Conservation (phyloP, 768 basidiomycete species). For the Naganishia vishniacii region DNA sequence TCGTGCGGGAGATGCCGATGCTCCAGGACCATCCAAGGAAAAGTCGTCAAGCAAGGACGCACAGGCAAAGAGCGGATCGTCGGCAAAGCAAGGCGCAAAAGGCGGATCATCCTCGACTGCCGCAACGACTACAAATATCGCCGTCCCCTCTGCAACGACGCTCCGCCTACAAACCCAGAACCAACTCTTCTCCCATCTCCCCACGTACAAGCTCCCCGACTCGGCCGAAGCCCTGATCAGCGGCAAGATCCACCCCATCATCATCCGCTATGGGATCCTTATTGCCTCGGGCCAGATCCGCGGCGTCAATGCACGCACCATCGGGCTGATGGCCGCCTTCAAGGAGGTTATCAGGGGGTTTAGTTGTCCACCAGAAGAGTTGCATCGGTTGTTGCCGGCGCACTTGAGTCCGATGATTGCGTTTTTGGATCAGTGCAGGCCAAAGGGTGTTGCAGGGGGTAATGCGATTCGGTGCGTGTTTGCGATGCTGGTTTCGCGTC, state of each 20-base stretch:
- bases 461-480: conserved; percentile 47
- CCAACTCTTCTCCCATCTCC: conserved; percentile 45
- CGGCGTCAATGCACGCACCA: conserved; percentile 91
- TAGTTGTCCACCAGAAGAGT: conserved; percentile 9
- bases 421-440: conserved; percentile 39
- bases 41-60: not conserved
- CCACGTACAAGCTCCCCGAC: conserved; percentile 30
- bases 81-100: conserved; percentile 5
- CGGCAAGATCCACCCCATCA: conserved; percentile 73
- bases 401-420: conserved; percentile 40
- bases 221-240: conserved; percentile 26
- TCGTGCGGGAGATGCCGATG: conserved; percentile 26
- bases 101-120: not conserved
- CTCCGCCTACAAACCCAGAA: conserved; percentile 30
- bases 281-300: conserved; percentile 88
- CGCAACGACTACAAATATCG: not conserved
- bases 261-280: conserved; percentile 77
- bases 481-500: too few relatives aligned
- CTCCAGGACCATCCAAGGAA: conserved; percentile 7
- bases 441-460: conserved; percentile 47
- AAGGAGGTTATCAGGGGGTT: conserved; percentile 63
- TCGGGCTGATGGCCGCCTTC: conserved; percentile 83
- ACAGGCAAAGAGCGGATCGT: conserved; percentile 3
- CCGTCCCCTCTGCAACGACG: not conserved
- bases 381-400: conserved; percentile 27